Evolutionary conservation across 176 grass and related monocot species (phyloP).

Genomic region (Panicum miliaceum): DNA sequence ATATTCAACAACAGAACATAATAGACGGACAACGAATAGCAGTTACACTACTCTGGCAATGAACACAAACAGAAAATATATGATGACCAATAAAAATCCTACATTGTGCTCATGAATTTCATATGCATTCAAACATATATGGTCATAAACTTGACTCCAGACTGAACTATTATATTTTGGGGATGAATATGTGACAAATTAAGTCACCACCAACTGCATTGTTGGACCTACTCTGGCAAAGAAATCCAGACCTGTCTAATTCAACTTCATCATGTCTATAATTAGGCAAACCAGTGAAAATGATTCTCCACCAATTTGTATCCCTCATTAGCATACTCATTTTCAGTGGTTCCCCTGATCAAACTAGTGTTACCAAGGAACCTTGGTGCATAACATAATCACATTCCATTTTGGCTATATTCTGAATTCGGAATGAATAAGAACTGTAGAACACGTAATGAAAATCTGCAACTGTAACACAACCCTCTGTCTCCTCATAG

Average conservation of each 20-base stretch:
- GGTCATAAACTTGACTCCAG: conserved; percentile 11
- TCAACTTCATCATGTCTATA: conserved; percentile 15
- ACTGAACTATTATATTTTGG: neutral
- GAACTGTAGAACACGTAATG: neutral
- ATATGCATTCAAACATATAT: neutral
- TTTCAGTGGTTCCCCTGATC: neutral
- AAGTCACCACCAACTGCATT: conserved; percentile 18
- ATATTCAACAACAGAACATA: conserved; percentile 17
- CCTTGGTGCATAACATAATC: conserved; percentile 10
- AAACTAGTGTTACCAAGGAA: neutral
- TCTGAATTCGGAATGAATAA: neutral
- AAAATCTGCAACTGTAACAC: neutral
- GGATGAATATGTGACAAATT: neutral
- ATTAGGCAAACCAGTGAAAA: conserved; percentile 16
- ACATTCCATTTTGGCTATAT: neutral
- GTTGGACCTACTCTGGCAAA: neutral
- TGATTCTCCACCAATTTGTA: neutral
- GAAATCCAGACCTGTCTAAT: neutral
- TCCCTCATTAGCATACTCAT: neutral
- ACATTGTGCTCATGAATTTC: neutral
- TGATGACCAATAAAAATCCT: neutral
- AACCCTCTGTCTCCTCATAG: neutral
- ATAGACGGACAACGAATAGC: neutral
- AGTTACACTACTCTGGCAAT: neutral
- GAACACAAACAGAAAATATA: neutral